Conservation (phyloP, 768 basidiomycete genomes). For the Leccinum subtestaceum region DNA sequence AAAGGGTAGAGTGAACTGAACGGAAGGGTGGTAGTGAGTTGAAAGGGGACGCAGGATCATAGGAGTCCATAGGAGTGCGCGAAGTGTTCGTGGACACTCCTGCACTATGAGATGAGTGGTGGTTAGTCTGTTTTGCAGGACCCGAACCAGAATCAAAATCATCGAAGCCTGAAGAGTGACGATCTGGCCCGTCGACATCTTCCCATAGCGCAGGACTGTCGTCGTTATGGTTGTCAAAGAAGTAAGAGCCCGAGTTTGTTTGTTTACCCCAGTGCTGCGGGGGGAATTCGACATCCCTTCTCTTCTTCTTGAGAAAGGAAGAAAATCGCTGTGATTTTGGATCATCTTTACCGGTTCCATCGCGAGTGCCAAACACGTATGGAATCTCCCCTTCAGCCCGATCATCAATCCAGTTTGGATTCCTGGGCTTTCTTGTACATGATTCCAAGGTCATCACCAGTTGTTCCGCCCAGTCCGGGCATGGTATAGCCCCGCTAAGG, state of each 20-base stretch:
- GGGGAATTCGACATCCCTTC: slow-evolving; percentile 53
- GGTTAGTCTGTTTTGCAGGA: slow-evolving; percentile 29
- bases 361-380: slow-evolving; percentile 51
- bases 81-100: slow-evolving; percentile 9
- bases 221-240: slow-evolving; percentile 33
- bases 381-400: slow-evolving; percentile 36
- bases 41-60: slow-evolving; percentile 35
- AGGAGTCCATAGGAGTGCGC: slow-evolving; percentile 24
- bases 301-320: slow-evolving; percentile 39
- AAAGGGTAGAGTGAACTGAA: slow-evolving; percentile 31
- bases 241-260: slow-evolving; percentile 55
- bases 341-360: slow-evolving; percentile 24
- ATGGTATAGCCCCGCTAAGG: slow-evolving; percentile 70
- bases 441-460: slow-evolving; percentile 73
- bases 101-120: slow-evolving; percentile 19
- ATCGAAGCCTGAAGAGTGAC: slow-evolving; percentile 32
- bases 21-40: slow-evolving; percentile 35
- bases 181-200: slow-evolving; percentile 22
- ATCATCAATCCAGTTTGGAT: slow-evolving; percentile 65
- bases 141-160: slow-evolving; percentile 47
- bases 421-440: slow-evolving; percentile 68
- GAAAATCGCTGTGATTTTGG: slow-evolving; percentile 35
- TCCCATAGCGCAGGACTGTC: slow-evolving; percentile 26
- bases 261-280: slow-evolving; percentile 59
- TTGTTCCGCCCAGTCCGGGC: slow-evolving; percentile 75